A percentile compares a stretch with the other conserved stretches of the same genome.
These are phyloP conservation scores for Trichoderma virens DNA, from an alignment of 495 filamentous ascomycete species.

Conservation along the genomic window DNA sequence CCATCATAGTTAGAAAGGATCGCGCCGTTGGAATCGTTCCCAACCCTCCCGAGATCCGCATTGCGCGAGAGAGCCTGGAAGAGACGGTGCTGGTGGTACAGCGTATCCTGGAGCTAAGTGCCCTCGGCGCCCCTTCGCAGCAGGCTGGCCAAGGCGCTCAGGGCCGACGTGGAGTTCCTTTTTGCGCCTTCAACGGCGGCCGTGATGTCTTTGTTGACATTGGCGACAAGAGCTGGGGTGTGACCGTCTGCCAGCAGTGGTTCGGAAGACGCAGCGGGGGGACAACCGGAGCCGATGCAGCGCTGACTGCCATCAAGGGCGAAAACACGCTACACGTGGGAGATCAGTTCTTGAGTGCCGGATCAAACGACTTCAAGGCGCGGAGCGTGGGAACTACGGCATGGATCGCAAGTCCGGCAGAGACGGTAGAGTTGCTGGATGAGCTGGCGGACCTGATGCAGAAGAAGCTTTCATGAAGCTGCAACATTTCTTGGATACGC, in stretches of 20 bases:
- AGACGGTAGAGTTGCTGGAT: conserved; percentile 83
- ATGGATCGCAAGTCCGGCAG: conserved; percentile 89
- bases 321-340: conserved; percentile 73
- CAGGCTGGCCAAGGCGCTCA: conserved; percentile 11
- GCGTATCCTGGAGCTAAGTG: conserved; percentile 78
- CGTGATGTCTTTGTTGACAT: conserved; percentile 99
- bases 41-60: conserved; percentile 45
- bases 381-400: conserved; percentile 56
- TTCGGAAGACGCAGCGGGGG: conserved; percentile 45
- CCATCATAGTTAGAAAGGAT: conserved; percentile 77
- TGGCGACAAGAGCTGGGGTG: conserved; percentile 94
- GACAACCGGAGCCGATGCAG: conserved; percentile 12
- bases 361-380: conserved; percentile 94
- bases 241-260: conserved; percentile 84
- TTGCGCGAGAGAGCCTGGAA: conserved; percentile 82
- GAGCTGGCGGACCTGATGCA: conserved; percentile 58
- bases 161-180: conserved; percentile 56
- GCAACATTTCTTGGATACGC: background rate
- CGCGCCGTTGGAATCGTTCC: conserved; percentile 89
- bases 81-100: conserved; percentile 93
- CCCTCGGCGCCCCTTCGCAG: conserved; percentile 13
- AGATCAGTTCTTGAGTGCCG: conserved; percentile 92
- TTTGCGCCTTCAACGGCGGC: conserved; percentile 97
- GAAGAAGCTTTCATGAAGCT: conserved; percentile 32
- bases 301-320: conserved; percentile 29